Evolutionary conservation across 2,329 filamentous ascomycete genomes (phyloP), one percentile per base, ranked within the genome.

Genomic region (Fragosphaeria purpurea): DNA sequence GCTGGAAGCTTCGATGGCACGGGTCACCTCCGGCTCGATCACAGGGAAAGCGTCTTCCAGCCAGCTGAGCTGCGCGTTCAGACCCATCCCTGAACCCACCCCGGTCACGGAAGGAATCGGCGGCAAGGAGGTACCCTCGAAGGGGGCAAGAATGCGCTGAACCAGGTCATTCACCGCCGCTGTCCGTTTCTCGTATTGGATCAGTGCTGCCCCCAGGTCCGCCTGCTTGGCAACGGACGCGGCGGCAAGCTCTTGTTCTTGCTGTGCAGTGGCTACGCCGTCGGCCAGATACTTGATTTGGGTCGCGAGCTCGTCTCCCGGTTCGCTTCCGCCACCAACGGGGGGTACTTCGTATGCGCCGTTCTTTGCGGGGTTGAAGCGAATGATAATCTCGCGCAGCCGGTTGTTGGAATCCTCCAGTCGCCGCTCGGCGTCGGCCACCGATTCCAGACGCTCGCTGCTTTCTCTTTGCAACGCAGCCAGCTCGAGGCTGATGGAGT

Each of bases 241-340:
- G 31, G 53, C 52, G 32, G 48, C 4, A 52, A 46, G 3, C 46
- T 72, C 68, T 59, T 82, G 76, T 57, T 81, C 79, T 12, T 77
- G 71, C 39, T 74, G 71, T 9, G 90, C 76, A 7, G 75, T 73
- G 34, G 73, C 69, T 35, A 93, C 67, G 1, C 80, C 79, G 58
- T 77, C 77, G 52, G 86, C 81, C 4, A 94, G 71, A 59, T 88
- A 90, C 41, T 83, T 79, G 22, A 93, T 65, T 60, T 90, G 84
- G 40, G 62, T 69, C 33, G 65, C 64, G 30, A 83, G 63, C 50
- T 73, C 66, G 13, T 73, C 70, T 7, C 71, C 71, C 11, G 75
- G 65, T 47, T 73, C 69, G 13, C 61, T 57, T 53, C 63, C 63
- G 10, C 61, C 63, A 8, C 62, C 62, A 12, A 64, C 57, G 0